Percentiles rank a stretch among this genome's conserved stretches.
Conservation (phyloP, 108 stramenopile genomes). For the Cyclotella sp. region DNA sequence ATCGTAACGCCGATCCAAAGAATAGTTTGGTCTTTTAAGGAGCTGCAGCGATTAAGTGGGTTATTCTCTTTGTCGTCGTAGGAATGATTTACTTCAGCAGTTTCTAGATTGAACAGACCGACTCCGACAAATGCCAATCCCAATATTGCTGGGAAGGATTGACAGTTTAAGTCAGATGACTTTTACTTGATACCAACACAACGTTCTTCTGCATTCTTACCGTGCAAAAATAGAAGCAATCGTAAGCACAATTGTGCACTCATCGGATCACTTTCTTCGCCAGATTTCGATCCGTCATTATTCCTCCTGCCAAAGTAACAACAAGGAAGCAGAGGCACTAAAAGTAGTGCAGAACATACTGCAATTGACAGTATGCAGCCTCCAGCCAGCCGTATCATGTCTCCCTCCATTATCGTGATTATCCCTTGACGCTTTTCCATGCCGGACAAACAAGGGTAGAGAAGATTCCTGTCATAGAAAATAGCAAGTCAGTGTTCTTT, state of each 20-base stretch:
- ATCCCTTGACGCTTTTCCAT: conserved; percentile 29
- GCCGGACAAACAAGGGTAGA: conserved; percentile 47
- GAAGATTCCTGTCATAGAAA: conserved; percentile 20
- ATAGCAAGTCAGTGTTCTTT: neutral
- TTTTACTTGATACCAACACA: neutral
- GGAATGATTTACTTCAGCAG: conserved; percentile 26
- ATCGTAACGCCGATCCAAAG: conserved; percentile 58
- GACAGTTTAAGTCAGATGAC: neutral
- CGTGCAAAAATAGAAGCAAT: conserved; percentile 41
- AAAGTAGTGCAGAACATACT: conserved; percentile 36
- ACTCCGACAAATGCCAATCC: conserved; percentile 39
- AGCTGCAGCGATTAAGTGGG: conserved; percentile 30
- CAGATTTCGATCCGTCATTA: neutral
- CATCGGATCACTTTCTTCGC: conserved; percentile 6
- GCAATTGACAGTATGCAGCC: conserved; percentile 46
- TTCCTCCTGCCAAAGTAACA: conserved; percentile 21
- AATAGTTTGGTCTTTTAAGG: conserved; percentile 47
- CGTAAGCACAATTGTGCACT: conserved; percentile 34
- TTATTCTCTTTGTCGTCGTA: conserved; percentile 13
- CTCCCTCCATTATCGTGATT: conserved; percentile 32
- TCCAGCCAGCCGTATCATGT: conserved; percentile 45
- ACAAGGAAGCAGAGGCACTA: conserved; percentile 41
- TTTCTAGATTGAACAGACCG: conserved; percentile 39
- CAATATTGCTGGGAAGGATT: conserved; percentile 30
- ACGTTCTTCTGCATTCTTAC: conserved; percentile 17